Conservation (phyloP, 2,329 filamentous ascomycete genomes). For the Neocucurbitaria cava region DNA sequence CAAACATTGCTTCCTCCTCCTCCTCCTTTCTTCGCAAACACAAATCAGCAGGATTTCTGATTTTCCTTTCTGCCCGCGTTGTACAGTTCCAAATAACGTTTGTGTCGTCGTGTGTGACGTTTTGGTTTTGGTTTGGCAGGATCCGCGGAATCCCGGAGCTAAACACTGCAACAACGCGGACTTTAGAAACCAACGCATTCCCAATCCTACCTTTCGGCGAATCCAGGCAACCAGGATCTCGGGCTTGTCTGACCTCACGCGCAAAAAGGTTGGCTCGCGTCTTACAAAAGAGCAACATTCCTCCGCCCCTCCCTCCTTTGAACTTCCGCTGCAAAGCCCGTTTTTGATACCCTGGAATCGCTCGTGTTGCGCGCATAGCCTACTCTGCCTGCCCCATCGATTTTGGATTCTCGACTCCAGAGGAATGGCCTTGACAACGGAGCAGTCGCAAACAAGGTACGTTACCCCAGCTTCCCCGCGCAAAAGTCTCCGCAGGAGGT, state of each 20-base stretch:
- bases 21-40: no score
- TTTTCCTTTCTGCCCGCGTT: neutral
- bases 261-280: neutral
- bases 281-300: neutral
- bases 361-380: neutral
- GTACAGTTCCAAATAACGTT: neutral
- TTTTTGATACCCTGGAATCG: neutral
- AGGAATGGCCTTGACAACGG: neutral
- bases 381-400: no score
- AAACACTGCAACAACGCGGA: neutral
- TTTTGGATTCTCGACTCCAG: neutral
- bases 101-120: neutral
- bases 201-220: neutral
- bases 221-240: neutral
- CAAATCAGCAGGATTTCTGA: neutral
- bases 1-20: no score
- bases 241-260: neutral
- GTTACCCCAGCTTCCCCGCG: neutral
- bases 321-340: neutral
- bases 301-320: neutral
- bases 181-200: neutral
- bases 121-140: neutral
- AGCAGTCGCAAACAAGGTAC: conserved; percentile 8
- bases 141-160: neutral
- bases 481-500: neutral